A percentile compares a stretch with the other conserved stretches of the same genome.
Conservation (phyloP, 192 early-diverging fungal genomes). For the Dimargaris verticillata region DNA sequence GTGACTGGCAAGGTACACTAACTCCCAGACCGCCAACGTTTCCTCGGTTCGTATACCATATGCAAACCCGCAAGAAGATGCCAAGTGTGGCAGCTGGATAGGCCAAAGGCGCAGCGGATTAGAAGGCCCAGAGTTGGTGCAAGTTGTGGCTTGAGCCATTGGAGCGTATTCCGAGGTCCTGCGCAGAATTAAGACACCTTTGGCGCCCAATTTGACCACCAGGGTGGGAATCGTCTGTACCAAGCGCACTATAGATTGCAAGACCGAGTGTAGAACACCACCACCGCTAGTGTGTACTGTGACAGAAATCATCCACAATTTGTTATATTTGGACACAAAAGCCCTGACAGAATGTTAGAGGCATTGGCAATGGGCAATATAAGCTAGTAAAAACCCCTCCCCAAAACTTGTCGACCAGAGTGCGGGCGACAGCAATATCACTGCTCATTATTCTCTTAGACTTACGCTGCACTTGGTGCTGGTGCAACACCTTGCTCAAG, state of each 20-base stretch:
- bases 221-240: conserved; percentile 18
- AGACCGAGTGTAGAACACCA: too few species aligned
- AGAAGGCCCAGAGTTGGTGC: too few species aligned
- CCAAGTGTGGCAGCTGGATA: too few species aligned
- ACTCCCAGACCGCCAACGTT: too few species aligned
- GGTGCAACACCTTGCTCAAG: not conserved
- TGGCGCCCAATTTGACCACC: conserved; percentile 50
- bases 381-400: not conserved
- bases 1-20: conserved; percentile 1
- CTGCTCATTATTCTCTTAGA: conserved; percentile 11
- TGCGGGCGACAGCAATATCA: not conserved
- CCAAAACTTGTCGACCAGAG: too few species aligned
- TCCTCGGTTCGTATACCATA: too few species aligned
- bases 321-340: not conserved
- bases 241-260: too few species aligned
- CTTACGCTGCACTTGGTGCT: conserved; percentile 13
- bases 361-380: conserved; percentile 2
- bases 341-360: conserved; percentile 11
- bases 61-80: too few species aligned
- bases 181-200: conserved; percentile 29
- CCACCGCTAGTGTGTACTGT: conserved; percentile 28
- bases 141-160: too few species aligned
- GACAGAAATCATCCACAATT: conserved; percentile 13
- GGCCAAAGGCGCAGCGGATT: too few species aligned
- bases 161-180: not conserved